Percentiles rank a stretch among this genome's conserved stretches.
Conservation (phyloP, 2,329 filamentous ascomycete genomes). For the Aureobasidium subglaciale region DNA sequence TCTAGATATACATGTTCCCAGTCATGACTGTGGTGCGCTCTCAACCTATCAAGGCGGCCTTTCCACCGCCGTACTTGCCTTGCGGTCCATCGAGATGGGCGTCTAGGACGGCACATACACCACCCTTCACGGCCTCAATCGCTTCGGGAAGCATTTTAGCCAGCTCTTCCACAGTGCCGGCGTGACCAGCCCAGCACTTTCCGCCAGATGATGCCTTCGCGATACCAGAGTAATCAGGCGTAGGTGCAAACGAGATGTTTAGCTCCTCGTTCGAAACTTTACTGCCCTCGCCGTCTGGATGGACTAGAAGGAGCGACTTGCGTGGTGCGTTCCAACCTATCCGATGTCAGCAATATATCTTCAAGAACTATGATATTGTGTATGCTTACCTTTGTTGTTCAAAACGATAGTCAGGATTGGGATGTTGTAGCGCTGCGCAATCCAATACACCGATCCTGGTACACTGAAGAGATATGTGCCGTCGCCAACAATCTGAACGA, state of each 20-base stretch:
- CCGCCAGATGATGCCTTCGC: slow-evolving; percentile 59
- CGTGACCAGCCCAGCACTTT: slow-evolving; percentile 53
- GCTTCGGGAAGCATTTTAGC: slow-evolving; percentile 49
- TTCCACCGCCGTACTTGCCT: slow-evolving; percentile 45
- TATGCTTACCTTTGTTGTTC: slow-evolving; percentile 52
- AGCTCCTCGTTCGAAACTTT: slow-evolving; percentile 57
- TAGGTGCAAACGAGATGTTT: slow-evolving; percentile 60
- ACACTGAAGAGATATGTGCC: slow-evolving; percentile 61
- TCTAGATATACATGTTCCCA: background rate
- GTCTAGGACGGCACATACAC: slow-evolving; percentile 56
- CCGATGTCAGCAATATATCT: background rate
- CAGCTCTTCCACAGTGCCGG: slow-evolving; percentile 50
- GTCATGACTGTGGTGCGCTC: background rate
- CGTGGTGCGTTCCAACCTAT: slow-evolving; percentile 60
- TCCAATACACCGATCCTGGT: slow-evolving; percentile 62
- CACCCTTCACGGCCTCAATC: slow-evolving; percentile 50
- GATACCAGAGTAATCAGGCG: slow-evolving; percentile 61
- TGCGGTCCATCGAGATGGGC: slow-evolving; percentile 50
- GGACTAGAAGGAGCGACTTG: slow-evolving; percentile 55
- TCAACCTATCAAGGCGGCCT: slow-evolving; percentile 23
- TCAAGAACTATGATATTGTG: background rate
- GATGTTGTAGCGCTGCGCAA: slow-evolving; percentile 57
- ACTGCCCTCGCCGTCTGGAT: slow-evolving; percentile 56
- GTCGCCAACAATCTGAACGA: slow-evolving; percentile 60
- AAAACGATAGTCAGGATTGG: slow-evolving; percentile 60